A percentile compares a stretch with the other conserved stretches of the same genome.
phyloP scores from a whole-genome alignment of 768 basidiomycete species.

The Termitomyces sp. region DNA sequence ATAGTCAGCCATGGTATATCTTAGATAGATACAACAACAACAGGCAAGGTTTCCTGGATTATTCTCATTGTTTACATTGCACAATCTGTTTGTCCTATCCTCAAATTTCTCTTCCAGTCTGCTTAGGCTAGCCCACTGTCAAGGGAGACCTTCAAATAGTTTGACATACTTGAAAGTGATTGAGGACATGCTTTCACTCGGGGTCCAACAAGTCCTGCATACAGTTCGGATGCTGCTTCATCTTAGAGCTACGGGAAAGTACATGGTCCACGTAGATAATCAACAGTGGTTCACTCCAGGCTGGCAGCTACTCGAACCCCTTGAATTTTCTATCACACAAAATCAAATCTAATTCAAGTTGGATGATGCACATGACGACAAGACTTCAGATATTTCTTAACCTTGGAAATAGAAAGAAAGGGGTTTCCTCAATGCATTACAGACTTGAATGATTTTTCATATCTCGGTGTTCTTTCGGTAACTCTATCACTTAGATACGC shows the following conservation, averaged over 20 bases:
- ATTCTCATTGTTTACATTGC: background rate
- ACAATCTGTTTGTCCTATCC: background rate
- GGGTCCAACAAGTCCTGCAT: background rate
- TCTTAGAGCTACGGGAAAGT: background rate
- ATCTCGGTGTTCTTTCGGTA: background rate
- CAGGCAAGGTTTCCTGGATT: background rate
- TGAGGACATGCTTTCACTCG: background rate
- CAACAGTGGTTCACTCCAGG: background rate
- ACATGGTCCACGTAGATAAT: background rate
- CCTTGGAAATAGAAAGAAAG: too few species aligned
- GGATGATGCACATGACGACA: too few species aligned
- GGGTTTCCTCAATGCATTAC: too few species aligned
- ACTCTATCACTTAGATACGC: background rate
- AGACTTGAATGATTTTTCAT: background rate
- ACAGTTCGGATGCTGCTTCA: conserved; percentile 3
- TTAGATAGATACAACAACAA: background rate
- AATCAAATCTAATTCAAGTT: background rate
- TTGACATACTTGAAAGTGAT: background rate
- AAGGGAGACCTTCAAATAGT: background rate
- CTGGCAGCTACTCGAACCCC: background rate
- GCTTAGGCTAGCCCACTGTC: background rate
- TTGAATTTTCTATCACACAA: background rate
- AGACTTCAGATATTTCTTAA: too few species aligned
- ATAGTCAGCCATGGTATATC: background rate
- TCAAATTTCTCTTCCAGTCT: background rate